Percentiles rank a stretch among this genome's conserved stretches.
phyloP scores from a whole-genome alignment of 257 asterid genomes.

The Solanum sejunctum region DNA sequence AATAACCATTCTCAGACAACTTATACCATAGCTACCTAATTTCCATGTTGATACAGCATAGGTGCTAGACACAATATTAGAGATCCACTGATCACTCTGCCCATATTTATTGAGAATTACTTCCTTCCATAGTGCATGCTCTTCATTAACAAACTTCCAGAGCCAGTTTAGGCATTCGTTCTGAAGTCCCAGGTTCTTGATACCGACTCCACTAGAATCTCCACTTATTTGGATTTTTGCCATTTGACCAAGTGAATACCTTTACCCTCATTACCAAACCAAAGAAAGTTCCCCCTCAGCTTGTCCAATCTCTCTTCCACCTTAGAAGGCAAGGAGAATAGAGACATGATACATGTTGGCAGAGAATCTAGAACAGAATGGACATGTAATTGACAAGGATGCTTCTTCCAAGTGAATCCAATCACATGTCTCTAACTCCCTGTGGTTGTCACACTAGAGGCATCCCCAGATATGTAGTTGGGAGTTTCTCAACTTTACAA shows the following conservation, averaged over 20 bases:
- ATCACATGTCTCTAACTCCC: neutral
- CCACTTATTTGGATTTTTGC: neutral
- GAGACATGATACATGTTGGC: neutral
- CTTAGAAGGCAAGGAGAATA: neutral
- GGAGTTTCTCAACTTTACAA: neutral
- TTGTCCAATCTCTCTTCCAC: neutral
- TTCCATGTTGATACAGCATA: neutral
- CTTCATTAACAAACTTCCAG: neutral
- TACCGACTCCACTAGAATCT: neutral
- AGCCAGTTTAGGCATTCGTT: neutral
- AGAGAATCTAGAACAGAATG: neutral
- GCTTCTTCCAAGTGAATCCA: neutral
- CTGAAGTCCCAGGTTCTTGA: neutral
- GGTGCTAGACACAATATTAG: neutral
- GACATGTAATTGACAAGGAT: too few relatives aligned
- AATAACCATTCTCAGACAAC: too few relatives aligned
- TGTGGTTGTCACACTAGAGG: neutral
- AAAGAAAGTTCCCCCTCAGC: neutral
- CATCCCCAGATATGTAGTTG: neutral
- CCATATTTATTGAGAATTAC: neutral
- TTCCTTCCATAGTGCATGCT: neutral
- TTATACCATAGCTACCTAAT: too few relatives aligned
- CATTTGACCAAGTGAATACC: neutral
- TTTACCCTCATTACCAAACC: neutral
- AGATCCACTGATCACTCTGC: neutral